Base-by-base conservation (phyloP, 2,329 filamentous ascomycete species). In the Stagonosporopsis chrysanthemi region DNA sequence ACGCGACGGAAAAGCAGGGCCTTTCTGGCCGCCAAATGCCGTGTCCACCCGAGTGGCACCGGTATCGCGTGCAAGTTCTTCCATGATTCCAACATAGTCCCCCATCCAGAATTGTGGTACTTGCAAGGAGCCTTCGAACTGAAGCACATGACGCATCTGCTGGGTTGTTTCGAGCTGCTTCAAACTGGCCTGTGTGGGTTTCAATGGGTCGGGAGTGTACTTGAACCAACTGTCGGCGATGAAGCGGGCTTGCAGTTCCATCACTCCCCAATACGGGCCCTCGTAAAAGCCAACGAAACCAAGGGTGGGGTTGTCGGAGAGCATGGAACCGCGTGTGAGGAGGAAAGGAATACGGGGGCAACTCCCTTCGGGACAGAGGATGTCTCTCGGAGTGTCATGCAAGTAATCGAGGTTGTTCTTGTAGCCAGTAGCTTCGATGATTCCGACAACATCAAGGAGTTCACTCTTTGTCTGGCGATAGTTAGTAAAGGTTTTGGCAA, bases 241-340 rank as follows among this genome's bases (percentile, higher is more conserved):
- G 60, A 90, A 83, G 1, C 89, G 84, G 2, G 91, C 88, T 75
- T 96, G 91, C 88, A 92, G 90, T 73, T 95, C 91, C 83, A 94
- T 92, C 0, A 92, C 87, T 1, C 89, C 89, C 91, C 91, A 96
- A 72, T 91, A 95, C 0, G 91, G 90, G 0, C 90, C 90, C 59
- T 91, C 84, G 70, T 96, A 96, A 75, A 92, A 92, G 0, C 91
- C 91, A 1, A 95, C 88, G 66, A 95, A 93, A 0, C 90, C 90
- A 0, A 95, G 77, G 6, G 84, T 84, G 0, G 88, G 83, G 0
- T 92, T 74, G 0, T 80, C 77, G 0, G 88, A 85, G 52, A 88
- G 80, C 14, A 87, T 88, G 1, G 84, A 85, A 62, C 90, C 88
- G 46, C 89, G 87, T 45, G 90, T 87, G 22, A 88, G 86, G 0